phyloP scores from a whole-genome alignment of 768 basidiomycete genomes.

The Antrodiella citrinella region DNA sequence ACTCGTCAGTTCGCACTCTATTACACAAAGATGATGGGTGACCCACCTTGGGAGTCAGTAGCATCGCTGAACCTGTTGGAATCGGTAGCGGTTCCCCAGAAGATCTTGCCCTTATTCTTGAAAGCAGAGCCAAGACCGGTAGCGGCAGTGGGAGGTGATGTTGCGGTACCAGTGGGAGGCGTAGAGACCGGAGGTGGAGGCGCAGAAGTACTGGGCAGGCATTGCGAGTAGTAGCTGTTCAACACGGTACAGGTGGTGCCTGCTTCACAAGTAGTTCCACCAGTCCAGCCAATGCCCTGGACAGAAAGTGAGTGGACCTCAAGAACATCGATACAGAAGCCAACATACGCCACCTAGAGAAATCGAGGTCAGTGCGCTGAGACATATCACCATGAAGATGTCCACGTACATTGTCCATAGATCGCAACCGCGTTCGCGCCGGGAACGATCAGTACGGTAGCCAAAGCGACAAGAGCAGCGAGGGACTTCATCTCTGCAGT shows the following conservation, averaged over 20 bases:
- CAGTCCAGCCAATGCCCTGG: slow-evolving; percentile 24
- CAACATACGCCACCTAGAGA: slow-evolving; percentile 19
- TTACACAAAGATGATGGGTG: neutral
- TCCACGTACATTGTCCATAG: slow-evolving; percentile 29
- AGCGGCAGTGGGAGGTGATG: slow-evolving; percentile 13
- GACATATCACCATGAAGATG: neutral
- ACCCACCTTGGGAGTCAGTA: slow-evolving; percentile 12
- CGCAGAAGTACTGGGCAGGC: slow-evolving; percentile 20
- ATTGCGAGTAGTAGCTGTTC: slow-evolving; percentile 28
- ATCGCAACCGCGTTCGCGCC: slow-evolving; percentile 22
- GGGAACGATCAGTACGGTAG: slow-evolving; percentile 10
- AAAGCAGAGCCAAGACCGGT: slow-evolving; percentile 19
- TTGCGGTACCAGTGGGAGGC: slow-evolving; percentile 8
- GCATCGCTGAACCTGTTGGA: slow-evolving; percentile 21
- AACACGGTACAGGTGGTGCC: slow-evolving; percentile 24
- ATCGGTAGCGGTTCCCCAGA: slow-evolving; percentile 24
- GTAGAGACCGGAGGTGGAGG: neutral
- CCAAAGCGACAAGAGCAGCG: slow-evolving; percentile 17
- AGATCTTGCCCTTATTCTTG: slow-evolving; percentile 20
- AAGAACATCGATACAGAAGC: neutral
- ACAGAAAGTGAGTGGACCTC: neutral
- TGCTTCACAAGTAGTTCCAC: slow-evolving; percentile 27
- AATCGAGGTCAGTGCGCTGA: neutral
- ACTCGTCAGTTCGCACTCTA: too few relatives aligned
- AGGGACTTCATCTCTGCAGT: slow-evolving; percentile 15